Percentiles rank a stretch among this genome's conserved stretches.
These are phyloP conservation scores for Xanthoconium separans DNA, from an alignment of 1,284 basidiomycete genomes.

Conservation along the genomic window DNA sequence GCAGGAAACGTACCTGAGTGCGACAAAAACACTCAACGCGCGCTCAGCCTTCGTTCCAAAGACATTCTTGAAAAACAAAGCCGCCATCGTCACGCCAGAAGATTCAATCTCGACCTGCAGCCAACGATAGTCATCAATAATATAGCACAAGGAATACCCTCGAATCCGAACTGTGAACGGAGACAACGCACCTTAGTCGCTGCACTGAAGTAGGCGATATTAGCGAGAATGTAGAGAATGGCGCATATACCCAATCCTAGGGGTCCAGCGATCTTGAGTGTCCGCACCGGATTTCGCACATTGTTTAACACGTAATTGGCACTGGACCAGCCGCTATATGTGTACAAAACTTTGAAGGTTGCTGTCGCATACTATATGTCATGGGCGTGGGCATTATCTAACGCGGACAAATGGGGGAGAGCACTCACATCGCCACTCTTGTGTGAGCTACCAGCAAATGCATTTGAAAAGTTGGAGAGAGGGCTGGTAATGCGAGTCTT, in stretches of 20 bases:
- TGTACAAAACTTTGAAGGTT: constrained; percentile 56
- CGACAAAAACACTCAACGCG: constrained; percentile 52
- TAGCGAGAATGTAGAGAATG: constrained; percentile 49
- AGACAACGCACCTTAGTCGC: constrained; percentile 17
- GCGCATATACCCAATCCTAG: constrained; percentile 49
- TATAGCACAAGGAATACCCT: too few species aligned
- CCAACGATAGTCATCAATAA: neutral
- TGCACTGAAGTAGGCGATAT: constrained; percentile 52
- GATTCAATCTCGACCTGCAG: constrained; percentile 42
- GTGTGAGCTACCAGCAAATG: constrained; percentile 49
- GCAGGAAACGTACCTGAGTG: constrained; percentile 41
- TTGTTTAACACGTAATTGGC: constrained; percentile 57
- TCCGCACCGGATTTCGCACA: constrained; percentile 49
- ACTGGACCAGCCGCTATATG: constrained; percentile 56
- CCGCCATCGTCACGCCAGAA: constrained; percentile 49
- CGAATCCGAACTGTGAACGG: too few species aligned
- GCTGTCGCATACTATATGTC: constrained; percentile 52
- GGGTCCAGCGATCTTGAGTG: constrained; percentile 54
- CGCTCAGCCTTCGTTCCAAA: constrained; percentile 48
- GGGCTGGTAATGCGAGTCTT: constrained; percentile 44
- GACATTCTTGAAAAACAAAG: constrained; percentile 53
- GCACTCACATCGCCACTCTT: constrained; percentile 41
- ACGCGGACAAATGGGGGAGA: neutral
- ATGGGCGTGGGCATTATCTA: neutral
- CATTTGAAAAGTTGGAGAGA: constrained; percentile 44